Percentiles rank a stretch among this genome's conserved stretches.
These are phyloP conservation scores for Aspergillus floridensis DNA, from an alignment of 2,329 filamentous ascomycete genomes.

Conservation along the genomic window DNA sequence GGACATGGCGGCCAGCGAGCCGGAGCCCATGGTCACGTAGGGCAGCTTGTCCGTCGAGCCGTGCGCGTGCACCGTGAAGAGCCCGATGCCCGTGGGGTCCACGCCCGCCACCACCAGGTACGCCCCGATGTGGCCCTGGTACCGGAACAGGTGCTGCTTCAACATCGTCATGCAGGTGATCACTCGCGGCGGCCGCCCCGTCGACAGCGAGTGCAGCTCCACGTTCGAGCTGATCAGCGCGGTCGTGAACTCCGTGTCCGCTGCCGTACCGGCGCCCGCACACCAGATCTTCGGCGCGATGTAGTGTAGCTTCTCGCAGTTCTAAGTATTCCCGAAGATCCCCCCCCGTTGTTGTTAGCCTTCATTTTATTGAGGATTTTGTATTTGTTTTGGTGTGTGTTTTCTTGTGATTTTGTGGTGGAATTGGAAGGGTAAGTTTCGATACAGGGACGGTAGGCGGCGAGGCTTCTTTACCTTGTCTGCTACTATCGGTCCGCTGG, in stretches of 20 bases:
- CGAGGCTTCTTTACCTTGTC: constrained; percentile 66
- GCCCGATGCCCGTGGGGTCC: constrained; percentile 89
- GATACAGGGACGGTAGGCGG: neutral
- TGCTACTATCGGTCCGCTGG: constrained; percentile 94
- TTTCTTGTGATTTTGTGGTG: neutral
- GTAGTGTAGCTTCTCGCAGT: constrained; percentile 99
- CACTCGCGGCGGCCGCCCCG: constrained; percentile 92
- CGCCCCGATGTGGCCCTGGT: constrained; percentile 96
- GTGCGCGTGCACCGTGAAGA: constrained; percentile 98
- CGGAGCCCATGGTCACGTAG: constrained; percentile 98
- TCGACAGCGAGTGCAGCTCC: constrained; percentile 94
- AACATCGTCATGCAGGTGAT: constrained; percentile 99
- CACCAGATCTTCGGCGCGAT: constrained; percentile 99
- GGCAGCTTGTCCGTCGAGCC: constrained; percentile 97
- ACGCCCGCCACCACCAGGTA: constrained; percentile 97
- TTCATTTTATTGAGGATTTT: too few relatives aligned
- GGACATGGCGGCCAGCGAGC: constrained; percentile 93
- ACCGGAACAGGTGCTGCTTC: constrained; percentile 98
- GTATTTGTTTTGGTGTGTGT: too few relatives aligned
- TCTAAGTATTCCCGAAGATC: constrained; percentile 49
- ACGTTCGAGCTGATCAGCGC: constrained; percentile 98
- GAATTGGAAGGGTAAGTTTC: neutral
- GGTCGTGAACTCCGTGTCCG: constrained; percentile 98
- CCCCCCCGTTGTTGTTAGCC: neutral
- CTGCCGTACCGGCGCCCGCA: constrained; percentile 93